Evolutionary conservation across 306 rosid species (phyloP), one percentile per base, ranked within the genome.

Genomic region (Argentina anserina): DNA sequence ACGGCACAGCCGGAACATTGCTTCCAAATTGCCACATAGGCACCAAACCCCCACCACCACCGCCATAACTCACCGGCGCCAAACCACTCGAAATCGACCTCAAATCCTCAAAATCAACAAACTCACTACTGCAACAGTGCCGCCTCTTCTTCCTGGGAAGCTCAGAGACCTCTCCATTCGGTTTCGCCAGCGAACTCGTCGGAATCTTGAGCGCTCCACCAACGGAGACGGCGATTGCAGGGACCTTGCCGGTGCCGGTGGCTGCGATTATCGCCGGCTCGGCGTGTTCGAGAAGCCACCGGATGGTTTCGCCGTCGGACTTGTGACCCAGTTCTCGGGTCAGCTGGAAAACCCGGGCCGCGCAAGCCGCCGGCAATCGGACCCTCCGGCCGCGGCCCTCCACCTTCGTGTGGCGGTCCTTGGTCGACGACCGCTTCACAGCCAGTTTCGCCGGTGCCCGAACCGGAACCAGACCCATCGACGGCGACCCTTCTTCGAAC

Each of bases 321-420:
- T 85, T 92, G 80, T 81, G 96, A 3, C 93, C 96, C 0, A 92
- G 83, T 55, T 90, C 97, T n/a, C 90, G 69, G 0, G 97, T 92
- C 77, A 92, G 81, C 74, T 92, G 97, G 77, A 90, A 92, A 45
- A 92, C 87, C 56, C 97, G 79, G 21, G 96, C 96, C 15, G 96
- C 97, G 47, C 96, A 88, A 0, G 88, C 45, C 26, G 96, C 94
- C 65, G 97, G 97, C 89, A 92, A 85, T 58, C 97, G 88, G 50
- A 92, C 71, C 81, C 97, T 85, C 69, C 97, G 87, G 37, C 97
- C 97, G 1, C 97, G 90, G 0, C 97, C 96, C 75, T 92, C 96
- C 43, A 92, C 96, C 80, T 92, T 90, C 11, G 97, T 92, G 88
- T 92, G 98, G 17, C 95, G 90, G 75, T 92, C 98, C 75, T 78